Evolutionary conservation across 345 rosid genomes (phyloP).

Genomic region (Camelina sativa): DNA sequence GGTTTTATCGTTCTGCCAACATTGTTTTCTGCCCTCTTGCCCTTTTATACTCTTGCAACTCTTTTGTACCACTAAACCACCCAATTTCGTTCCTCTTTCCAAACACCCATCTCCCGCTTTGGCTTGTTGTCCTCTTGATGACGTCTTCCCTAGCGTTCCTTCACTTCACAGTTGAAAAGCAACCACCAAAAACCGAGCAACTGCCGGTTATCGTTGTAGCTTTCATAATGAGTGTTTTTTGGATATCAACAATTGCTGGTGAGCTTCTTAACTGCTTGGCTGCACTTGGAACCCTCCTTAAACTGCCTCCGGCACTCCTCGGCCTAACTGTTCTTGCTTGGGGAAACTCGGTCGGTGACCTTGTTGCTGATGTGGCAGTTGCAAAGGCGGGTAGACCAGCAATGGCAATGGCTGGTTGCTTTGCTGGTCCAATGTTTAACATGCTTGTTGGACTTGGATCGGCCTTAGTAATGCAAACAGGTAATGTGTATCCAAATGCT

Average conservation of each 20-base stretch:
- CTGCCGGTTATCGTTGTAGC: constrained; percentile 64
- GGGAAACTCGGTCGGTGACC: constrained; percentile 99
- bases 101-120: constrained; percentile 74
- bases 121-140: constrained; percentile 71
- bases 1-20: constrained; percentile 77
- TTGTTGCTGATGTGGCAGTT: constrained; percentile 93
- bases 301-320: constrained; percentile 80
- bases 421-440: constrained; percentile 97
- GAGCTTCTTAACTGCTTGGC: constrained; percentile 89
- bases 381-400: constrained; percentile 98
- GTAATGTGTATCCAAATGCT: constrained; percentile 75
- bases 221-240: constrained; percentile 90
- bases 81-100: constrained; percentile 80
- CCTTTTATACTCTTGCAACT: constrained; percentile 77
- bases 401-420: constrained; percentile 99
- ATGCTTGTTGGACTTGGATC: constrained; percentile 97
- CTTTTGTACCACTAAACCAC: constrained; percentile 79
- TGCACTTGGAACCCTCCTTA: constrained; percentile 75
- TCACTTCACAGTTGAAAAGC: constrained; percentile 75
- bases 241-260: constrained; percentile 97
- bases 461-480: constrained; percentile 79
- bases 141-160: constrained; percentile 75
- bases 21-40: constrained; percentile 80
- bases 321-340: constrained; percentile 96
- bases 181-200: constrained; percentile 88